phyloP scores from a whole-genome alignment of 495 filamentous ascomycete species.

The Aspergillus indologenus region DNA sequence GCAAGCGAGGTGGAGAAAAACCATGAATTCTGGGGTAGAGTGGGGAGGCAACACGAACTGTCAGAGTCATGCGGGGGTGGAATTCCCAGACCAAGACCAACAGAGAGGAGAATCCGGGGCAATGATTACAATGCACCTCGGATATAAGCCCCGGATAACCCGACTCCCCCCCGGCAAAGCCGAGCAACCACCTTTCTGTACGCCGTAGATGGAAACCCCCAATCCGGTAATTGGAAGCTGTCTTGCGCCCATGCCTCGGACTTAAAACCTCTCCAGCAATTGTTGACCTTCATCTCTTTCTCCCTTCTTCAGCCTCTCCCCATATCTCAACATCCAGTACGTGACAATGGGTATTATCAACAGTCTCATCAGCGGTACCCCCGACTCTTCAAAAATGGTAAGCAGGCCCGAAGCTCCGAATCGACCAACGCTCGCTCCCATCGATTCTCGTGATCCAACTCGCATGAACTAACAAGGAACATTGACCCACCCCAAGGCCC shows the following conservation, averaged over 20 bases:
- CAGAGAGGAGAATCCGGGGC: neutral
- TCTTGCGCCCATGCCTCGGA: neutral
- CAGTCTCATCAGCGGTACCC: neutral
- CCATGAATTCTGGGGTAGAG: neutral
- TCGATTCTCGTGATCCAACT: neutral
- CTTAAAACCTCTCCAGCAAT: neutral
- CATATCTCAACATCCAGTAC: neutral
- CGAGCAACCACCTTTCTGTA: neutral
- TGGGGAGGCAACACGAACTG: too few relatives aligned
- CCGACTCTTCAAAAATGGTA: constrained; percentile 13
- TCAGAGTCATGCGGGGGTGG: too few relatives aligned
- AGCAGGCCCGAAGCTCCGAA: too few relatives aligned
- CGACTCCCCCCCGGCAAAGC: neutral
- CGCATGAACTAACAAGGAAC: constrained; percentile 10
- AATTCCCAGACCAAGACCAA: neutral
- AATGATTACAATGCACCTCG: too few relatives aligned
- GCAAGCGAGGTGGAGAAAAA: neutral
- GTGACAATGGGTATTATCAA: neutral
- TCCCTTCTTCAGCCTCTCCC: neutral
- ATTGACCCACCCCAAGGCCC: constrained; percentile 15
- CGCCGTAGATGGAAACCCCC: too few relatives aligned
- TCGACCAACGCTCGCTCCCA: too few relatives aligned
- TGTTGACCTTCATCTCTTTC: neutral
- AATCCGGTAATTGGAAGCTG: neutral
- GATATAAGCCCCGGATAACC: neutral